Evolutionary conservation across 2,329 filamentous ascomycete genomes (phyloP).

Genomic region (Cladosporium sp.): DNA sequence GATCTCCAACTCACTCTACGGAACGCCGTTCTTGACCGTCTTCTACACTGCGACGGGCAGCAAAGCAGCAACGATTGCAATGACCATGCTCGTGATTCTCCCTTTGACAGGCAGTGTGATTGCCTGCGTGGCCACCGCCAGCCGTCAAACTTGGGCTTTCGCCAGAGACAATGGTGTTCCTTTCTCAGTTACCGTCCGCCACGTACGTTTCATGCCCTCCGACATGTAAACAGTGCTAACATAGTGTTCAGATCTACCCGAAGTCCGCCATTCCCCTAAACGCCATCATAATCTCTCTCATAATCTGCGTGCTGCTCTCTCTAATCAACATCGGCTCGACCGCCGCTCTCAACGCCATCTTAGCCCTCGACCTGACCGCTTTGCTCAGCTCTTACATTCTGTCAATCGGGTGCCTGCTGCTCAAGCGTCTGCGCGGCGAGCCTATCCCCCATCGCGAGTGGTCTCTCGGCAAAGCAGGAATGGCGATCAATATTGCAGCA

Average conservation of each 20-base stretch:
- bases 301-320: slow-evolving; percentile 32
- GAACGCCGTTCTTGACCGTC: slow-evolving; percentile 38
- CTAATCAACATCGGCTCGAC: slow-evolving; percentile 42
- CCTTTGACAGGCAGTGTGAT: slow-evolving; percentile 35
- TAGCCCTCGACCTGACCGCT: slow-evolving; percentile 41
- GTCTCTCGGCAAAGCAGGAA: slow-evolving; percentile 39
- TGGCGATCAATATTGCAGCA: slow-evolving; percentile 37
- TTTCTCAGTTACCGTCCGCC: slow-evolving; percentile 23
- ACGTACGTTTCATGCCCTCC: slow-evolving; percentile 20
- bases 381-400: slow-evolving; percentile 44
- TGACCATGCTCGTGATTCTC: slow-evolving; percentile 37
- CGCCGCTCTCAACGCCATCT: slow-evolving; percentile 45
- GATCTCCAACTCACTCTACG: slow-evolving; percentile 23
- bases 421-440: slow-evolving; percentile 37
- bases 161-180: slow-evolving; percentile 22
- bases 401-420: slow-evolving; percentile 38
- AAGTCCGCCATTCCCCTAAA: slow-evolving; percentile 28
- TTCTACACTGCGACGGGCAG: slow-evolving; percentile 39
- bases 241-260: slow-evolving; percentile 7
- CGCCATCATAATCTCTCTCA: slow-evolving; percentile 27
- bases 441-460: slow-evolving; percentile 40
- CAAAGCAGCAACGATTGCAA: slow-evolving; percentile 34
- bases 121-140: slow-evolving; percentile 40
- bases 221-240: not conserved
- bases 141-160: slow-evolving; percentile 39